These are phyloP conservation scores for Picea abies DNA, from an alignment of 83 land plant genomes.

Conservation along the genomic window DNA sequence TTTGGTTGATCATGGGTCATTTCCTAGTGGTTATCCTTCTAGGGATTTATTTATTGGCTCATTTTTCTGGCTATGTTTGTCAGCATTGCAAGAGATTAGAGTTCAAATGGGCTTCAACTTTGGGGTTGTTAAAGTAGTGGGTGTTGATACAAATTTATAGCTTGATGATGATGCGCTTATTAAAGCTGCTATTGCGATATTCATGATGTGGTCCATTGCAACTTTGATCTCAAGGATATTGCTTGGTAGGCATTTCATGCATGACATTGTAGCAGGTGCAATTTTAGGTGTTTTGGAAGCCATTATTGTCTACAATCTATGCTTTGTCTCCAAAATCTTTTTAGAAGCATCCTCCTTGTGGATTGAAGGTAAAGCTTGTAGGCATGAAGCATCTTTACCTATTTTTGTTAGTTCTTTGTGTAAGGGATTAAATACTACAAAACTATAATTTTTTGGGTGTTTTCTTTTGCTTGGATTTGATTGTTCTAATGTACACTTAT, in stretches of 20 bases:
- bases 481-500: no score
- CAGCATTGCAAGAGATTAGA: background rate
- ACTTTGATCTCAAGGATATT: slow-evolving; percentile 72
- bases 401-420: no score
- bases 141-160: background rate
- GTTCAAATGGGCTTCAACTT: no score
- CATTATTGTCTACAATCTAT: slow-evolving; percentile 21
- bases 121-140: no score
- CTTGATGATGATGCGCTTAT: slow-evolving; percentile 14
- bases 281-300: slow-evolving; percentile 54
- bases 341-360: background rate
- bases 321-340: background rate
- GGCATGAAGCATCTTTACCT: no score
- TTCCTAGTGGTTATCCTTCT: slow-evolving; percentile 95
- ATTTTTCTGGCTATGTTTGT: slow-evolving; percentile 26
- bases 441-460: no score
- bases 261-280: slow-evolving; percentile 71
- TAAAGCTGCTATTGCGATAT: background rate
- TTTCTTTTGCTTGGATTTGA: no score
- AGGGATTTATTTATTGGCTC: slow-evolving; percentile 66
- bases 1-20: slow-evolving; percentile 85
- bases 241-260: slow-evolving; percentile 76
- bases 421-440: no score
- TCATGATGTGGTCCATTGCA: slow-evolving; percentile 53
- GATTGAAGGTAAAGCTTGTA: no score